Conservation (phyloP, 768 basidiomycete species). For the Antrodiella citrinella region DNA sequence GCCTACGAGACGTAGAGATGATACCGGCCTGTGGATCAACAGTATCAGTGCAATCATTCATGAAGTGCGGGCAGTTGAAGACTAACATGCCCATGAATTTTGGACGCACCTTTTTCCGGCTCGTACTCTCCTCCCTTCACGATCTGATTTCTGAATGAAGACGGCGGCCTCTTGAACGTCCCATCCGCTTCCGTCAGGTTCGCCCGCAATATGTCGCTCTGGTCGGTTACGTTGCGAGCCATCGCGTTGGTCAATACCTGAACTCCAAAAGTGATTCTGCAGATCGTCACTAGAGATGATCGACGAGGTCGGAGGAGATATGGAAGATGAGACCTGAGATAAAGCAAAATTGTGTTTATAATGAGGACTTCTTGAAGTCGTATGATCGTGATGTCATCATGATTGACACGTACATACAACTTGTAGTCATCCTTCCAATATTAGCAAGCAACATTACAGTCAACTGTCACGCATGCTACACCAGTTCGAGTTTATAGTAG, state of each 20-base stretch:
- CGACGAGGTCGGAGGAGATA: background rate
- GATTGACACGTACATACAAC: no score
- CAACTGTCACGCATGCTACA: no score
- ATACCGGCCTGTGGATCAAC: slow-evolving; percentile 82
- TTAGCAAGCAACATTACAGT: no score
- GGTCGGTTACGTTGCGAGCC: background rate
- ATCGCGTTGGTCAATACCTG: background rate
- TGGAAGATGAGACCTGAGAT: background rate
- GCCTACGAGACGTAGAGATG: slow-evolving; percentile 85
- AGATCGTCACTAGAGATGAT: no score
- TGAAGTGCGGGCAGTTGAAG: no score
- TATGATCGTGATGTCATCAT: background rate
- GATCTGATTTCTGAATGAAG: slow-evolving; percentile 49
- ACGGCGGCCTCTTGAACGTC: slow-evolving; percentile 50
- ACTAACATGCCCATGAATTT: no score
- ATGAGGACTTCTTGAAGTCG: background rate
- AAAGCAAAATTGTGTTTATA: background rate
- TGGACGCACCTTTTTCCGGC: slow-evolving; percentile 68
- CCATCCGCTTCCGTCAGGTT: slow-evolving; percentile 47
- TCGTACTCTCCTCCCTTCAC: slow-evolving; percentile 51
- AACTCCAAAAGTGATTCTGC: no score
- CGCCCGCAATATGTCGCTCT: slow-evolving; percentile 43
- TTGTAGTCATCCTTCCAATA: no score
- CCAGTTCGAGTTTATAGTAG: no score
- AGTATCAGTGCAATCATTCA: no score